A percentile compares a stretch with the other conserved stretches of the same genome.
Conservation (phyloP, 1,284 basidiomycete genomes). For the Takashimella koratensis region DNA sequence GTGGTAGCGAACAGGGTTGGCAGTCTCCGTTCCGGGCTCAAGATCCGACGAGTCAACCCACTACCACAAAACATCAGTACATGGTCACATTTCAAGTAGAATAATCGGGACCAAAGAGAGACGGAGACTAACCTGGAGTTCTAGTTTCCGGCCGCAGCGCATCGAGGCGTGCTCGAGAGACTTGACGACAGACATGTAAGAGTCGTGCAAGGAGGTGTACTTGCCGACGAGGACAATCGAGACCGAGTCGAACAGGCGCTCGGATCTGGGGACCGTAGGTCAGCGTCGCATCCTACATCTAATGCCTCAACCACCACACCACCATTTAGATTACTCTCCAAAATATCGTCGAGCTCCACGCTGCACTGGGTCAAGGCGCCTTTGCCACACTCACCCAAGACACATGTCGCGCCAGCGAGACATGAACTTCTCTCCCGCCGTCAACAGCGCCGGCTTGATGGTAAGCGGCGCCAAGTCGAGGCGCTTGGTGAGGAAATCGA, state of each 20-base stretch:
- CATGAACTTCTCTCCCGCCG: slow-evolving; percentile 64
- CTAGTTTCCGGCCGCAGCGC: slow-evolving; percentile 78
- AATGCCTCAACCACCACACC: no score
- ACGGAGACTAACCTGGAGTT: slow-evolving; percentile 60
- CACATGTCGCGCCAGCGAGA: slow-evolving; percentile 81
- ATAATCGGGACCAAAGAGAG: no score
- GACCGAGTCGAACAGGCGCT: slow-evolving; percentile 86
- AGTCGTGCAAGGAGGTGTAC: slow-evolving; percentile 95
- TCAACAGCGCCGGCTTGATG: slow-evolving; percentile 57
- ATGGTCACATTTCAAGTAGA: slow-evolving; percentile 11
- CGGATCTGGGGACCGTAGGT: no score
- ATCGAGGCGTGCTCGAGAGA: slow-evolving; percentile 95
- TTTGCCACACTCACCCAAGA: slow-evolving; percentile 61
- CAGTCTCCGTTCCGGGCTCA: slow-evolving; percentile 72
- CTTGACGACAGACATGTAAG: slow-evolving; percentile 98
- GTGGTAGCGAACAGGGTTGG: slow-evolving; percentile 84
- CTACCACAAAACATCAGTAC: no score
- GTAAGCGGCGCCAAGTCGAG: slow-evolving; percentile 66
- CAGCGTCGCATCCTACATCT: no score
- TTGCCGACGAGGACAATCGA: slow-evolving; percentile 93
- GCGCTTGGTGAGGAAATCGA: slow-evolving; percentile 77
- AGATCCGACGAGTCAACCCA: slow-evolving; percentile 98
- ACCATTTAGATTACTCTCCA: no score
- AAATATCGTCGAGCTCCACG: no score
- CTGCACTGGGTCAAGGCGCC: no score